Evolutionary conservation across 495 filamentous ascomycete genomes (phyloP), one percentile per base, ranked within the genome.

Genomic region (Penicillium bovifimosum): DNA sequence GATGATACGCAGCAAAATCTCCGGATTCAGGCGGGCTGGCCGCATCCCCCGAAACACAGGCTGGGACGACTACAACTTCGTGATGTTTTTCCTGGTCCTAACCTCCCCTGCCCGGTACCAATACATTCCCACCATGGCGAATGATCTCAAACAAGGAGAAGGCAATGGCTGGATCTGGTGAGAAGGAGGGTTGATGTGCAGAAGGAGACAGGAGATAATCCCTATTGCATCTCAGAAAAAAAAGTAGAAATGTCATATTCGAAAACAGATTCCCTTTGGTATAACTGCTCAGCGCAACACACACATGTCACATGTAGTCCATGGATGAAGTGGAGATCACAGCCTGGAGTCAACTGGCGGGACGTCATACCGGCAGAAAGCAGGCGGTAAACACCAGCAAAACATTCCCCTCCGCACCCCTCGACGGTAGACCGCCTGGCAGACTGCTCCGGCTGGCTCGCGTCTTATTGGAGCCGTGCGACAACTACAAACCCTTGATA

Each of bases 301-400:
- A 24, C n/a, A n/a, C n/a, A n/a, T n/a, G n/a, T n/a, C n/a, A n/a
- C n/a, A 24, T 24, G 4, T 4, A 2, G 20, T 24, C 2, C 4
- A 24, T 24, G 20, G 20, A 24, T 4, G 20, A 24, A 24, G 20
- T 24, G 20, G 20, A 24, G 20, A 24, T 24, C 4, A 2, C 20
- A 24, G 20, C 20, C 20, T 24, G 20, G 20, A 24, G 20, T 24
- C 20, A 24, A 24, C 20, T 24, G 20, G 20, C 20, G 2, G 18
- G 31, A 56, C 48, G 36, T 48, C 49, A 47, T 56, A 27, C 8
- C 1, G 54, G 54, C 54, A 56, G 54, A 56, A 53, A 38, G 7
- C 5, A 47, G 43, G 38, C 50, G 54, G 54, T 9, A 8, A n/a
- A 14, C 9, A 3, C 3, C 7, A 43, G 54, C 54, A 56, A 42